Evolutionary conservation across 495 filamentous ascomycete genomes (phyloP), one percentile per base, ranked within the genome.

Genomic region (Talaromyces borbonicus): DNA sequence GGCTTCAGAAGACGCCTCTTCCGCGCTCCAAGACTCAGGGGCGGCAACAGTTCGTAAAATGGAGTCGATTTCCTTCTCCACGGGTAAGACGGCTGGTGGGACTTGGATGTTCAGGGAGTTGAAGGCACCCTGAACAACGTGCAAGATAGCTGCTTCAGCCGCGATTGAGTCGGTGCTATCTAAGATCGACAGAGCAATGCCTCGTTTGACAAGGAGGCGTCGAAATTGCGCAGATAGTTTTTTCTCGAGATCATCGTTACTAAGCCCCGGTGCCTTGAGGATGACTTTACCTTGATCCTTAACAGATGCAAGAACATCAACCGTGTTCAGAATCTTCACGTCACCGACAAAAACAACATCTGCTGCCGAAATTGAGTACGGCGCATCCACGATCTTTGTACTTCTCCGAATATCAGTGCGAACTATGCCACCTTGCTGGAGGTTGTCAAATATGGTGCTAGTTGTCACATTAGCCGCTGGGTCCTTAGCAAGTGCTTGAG

Each of bases 211-310:
- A 39, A 97, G 63, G 19, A 71, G 73, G 51, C 83, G 83, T 47
- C 79, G 78, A 38, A 88, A 75, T 15, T 61, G 49, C 12, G 71
- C 69, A 2, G 86, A 78, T 24, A 98, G 72, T 56, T 83, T 89
- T 73, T 90, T 95, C 66, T 96, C 93, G 3, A 90, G 59, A 24
- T 96, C 90, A 22, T 90, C 90, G 37, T 85, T 78, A 63, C 90
- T 93, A 49, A 84, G 73, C 43, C 78, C 83, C 8, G 87, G 76
- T 14, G 87, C 72, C 50, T 78, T 86, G 5, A 95, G 49, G 46
- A 97, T 73, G 33, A 98, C 50, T 48, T 79, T 83, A 27, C 81
- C 84, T 42, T 78, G 78, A 20, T 72, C 60, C 67, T 86, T 90
- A 37, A 87, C 66, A 22, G 75, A 84, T 45, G 76, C 71, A 8